phyloP scores from a whole-genome alignment of 2,329 filamentous ascomycete species.

The Talaromyces marneffei region DNA sequence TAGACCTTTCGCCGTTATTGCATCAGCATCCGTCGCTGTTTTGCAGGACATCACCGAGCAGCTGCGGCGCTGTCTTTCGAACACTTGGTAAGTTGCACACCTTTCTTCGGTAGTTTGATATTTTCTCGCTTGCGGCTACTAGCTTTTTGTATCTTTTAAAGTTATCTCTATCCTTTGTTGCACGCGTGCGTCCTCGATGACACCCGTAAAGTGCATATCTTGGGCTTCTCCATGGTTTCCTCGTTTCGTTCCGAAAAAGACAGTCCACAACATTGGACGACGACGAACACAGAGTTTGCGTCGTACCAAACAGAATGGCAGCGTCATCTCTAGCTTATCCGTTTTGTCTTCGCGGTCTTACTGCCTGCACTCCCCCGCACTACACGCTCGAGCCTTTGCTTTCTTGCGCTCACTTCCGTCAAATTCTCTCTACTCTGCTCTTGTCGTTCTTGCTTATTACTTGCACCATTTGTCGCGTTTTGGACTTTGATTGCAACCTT shows the following conservation, averaged over 20 bases:
- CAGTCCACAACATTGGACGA: background rate
- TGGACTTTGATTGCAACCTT: background rate
- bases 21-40: slow-evolving; percentile 4
- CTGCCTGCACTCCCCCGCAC: slow-evolving; percentile 2
- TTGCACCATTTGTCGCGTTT: background rate
- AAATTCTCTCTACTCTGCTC: background rate
- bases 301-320: slow-evolving; percentile 2
- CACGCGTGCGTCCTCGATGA: background rate
- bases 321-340: slow-evolving; percentile 5
- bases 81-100: background rate
- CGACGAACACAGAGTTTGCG: background rate
- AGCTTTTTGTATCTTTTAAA: background rate
- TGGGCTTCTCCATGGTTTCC: slow-evolving; percentile 4
- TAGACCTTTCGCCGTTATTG: slow-evolving; percentile 6
- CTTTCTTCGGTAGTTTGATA: background rate
- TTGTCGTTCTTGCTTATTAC: background rate
- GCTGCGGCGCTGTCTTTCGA: background rate
- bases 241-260: background rate
- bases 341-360: background rate
- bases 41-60: slow-evolving; percentile 1
- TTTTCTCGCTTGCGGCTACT: background rate
- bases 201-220: background rate
- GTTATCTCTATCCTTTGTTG: background rate
- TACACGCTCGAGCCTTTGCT: background rate
- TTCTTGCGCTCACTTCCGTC: background rate